Base-by-base conservation (phyloP, 192 early-diverging fungal genomes). In the Chytriomyces sp. region DNA sequence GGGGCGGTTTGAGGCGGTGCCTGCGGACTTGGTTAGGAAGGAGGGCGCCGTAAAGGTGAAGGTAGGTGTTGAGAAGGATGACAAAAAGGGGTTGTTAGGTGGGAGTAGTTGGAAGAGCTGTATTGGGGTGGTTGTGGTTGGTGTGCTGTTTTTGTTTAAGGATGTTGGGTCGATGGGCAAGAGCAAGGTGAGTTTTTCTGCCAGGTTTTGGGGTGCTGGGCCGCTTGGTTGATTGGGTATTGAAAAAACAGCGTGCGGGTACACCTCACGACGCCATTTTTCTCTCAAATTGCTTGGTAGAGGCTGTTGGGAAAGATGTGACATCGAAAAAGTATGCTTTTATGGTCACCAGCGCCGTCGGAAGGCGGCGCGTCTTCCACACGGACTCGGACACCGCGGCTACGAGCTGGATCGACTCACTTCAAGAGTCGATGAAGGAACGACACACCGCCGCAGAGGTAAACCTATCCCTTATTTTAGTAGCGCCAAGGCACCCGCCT, bases 101-200 rank as follows among this genome's bases (percentile, higher is more conserved):
- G 44, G 25, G 37, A 59, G 56, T 10, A 78, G 79, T 19, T 87
- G 85, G 85, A 73, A 78, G 14, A 22, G 33, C 4, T 64, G 54
- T 26, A 80, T 75, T 67, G 81, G 67, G 0, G 67, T 85, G 6
- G 65, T 83, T 6, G 78, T 72, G 71, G 80, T 85, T 6, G 85
- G 85, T 12, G 83, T 81, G 59, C 39, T 85, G 55, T 59, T 83
- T 61, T 74, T 83, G 19, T 85, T 75, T 62, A 86, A 86, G 67
- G 82, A 86, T 31, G 70, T 31, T 8, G 40, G 63, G 1, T 54
- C 56, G 10, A 59, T 41, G 36, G 68, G 68, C 4, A 64, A 64
- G 38, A 61, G 32, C 30, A 70, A 70, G 68, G 68, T 49, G 44
- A 49, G 10, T 49, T n/a, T n/a, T n/a, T 49, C n/a, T n/a, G n/a